Conservation (phyloP, 2,329 filamentous ascomycete species). For the Ophiostoma sp. region DNA sequence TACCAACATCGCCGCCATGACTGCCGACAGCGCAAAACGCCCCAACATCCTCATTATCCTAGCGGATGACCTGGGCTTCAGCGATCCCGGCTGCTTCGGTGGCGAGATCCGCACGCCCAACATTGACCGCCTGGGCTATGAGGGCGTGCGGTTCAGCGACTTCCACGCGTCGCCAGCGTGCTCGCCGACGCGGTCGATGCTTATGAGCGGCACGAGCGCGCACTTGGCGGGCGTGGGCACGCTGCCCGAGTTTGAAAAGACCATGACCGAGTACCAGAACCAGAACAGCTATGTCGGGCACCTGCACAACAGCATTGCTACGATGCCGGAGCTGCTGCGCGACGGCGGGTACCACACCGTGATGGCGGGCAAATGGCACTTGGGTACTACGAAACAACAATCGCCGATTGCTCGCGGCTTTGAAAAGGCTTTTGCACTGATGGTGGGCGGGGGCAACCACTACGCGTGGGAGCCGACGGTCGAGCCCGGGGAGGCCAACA, state of each 20-base stretch:
- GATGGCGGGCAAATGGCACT: background rate
- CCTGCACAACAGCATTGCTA: too few relatives aligned
- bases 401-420: background rate
- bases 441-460: background rate
- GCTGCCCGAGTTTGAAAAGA: too few relatives aligned
- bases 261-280: too few relatives aligned
- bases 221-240: conserved; percentile 1
- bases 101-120: conserved; percentile 9
- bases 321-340: conserved; percentile 56
- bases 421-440: background rate
- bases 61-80: conserved; percentile 1
- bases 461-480: background rate
- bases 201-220: background rate
- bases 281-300: too few relatives aligned
- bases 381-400: background rate
- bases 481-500: conserved; percentile 36
- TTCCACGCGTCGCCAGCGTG: background rate
- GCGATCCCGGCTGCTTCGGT: background rate
- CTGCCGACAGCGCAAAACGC: too few relatives aligned
- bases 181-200: conserved; percentile 11
- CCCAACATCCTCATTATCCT: background rate
- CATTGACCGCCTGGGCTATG: background rate
- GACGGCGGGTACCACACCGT: conserved; percentile 59
- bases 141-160: background rate
- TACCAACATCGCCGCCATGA: too few relatives aligned